Base-by-base conservation (phyloP, 768 basidiomycete species). In the Zangia roseola region DNA sequence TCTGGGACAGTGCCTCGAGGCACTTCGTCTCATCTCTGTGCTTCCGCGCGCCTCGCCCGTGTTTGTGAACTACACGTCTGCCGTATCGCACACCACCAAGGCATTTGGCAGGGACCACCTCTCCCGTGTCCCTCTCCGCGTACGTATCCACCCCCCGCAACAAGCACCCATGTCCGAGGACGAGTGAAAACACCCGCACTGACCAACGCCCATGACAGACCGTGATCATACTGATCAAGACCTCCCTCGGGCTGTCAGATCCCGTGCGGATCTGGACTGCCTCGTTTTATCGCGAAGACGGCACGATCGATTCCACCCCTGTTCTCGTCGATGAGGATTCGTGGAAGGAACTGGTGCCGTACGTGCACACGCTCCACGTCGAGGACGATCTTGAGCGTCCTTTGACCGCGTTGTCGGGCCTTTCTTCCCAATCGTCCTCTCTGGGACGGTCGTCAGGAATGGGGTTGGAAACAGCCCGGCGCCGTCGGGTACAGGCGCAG, bases 1-100 rank as follows among this genome's bases (percentile, higher is more conserved):
- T 2, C 56, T 67, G 12, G 65, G 65, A 0, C 65, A 69, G 16
- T 69, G 68, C n/a, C 60, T 65, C 24, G 64, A 69, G 37, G 65
- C 65, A 0, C 63, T 67, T 6, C 61, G 65, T 7, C 68, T 69
- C 33, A 55, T 69, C 45, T 60, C 65, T 17, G 53, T 58, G 1
- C 57, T 67, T 17, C 63, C 65, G 0, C 52, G 68, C 17, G 40
- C 63, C 8, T 69, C 63, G 0, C 65, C 65, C 10, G 49, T 67
- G 6, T 59, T n/a, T n/a, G n/a, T n/a, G n/a, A 54, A 59, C 40
- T 67, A 67, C 16, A 26, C 40, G 4, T 56, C 55, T 20, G 10
- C 48, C 19, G 19, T 42, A 10, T 55, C 62, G 20, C 52, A 55
- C 17, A 49, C 49, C 6, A 53, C 46, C 55, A 65, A 63, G 28